These are phyloP conservation scores for Kwoniella shivajii DNA, from an alignment of 1,284 basidiomycete genomes.

Conservation along the genomic window DNA sequence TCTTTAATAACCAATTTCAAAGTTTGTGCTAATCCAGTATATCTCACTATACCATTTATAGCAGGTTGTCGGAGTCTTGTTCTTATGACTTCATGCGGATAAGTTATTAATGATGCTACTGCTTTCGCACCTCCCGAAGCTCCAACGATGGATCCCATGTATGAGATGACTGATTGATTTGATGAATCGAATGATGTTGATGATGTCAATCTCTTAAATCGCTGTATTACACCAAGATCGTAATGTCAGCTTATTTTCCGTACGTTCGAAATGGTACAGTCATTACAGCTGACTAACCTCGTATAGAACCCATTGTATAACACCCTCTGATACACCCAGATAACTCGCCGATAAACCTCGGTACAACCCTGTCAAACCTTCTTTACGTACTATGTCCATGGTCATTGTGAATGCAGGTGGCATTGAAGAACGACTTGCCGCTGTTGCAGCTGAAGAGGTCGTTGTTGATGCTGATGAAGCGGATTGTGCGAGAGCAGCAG, in stretches of 20 bases:
- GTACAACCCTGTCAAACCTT: constrained; percentile 89
- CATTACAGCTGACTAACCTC: constrained; percentile 57
- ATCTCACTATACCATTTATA: constrained; percentile 65
- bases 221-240: constrained; percentile 17
- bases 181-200: constrained; percentile 59
- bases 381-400: constrained; percentile 71
- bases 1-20: constrained; percentile 82
- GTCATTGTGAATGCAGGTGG: constrained; percentile 58
- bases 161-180: constrained; percentile 59
- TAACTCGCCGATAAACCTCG: constrained; percentile 93
- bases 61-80: constrained; percentile 87
- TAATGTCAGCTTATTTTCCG: background rate
- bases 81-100: constrained; percentile 94
- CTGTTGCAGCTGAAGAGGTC: constrained; percentile 16
- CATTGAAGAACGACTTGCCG: constrained; percentile 18
- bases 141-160: constrained; percentile 70
- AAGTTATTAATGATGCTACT: constrained; percentile 89
- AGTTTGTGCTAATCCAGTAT: constrained; percentile 84
- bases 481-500: constrained; percentile 23
- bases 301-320: constrained; percentile 98
- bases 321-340: constrained; percentile 92
- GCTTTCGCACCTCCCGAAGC: constrained; percentile 94
- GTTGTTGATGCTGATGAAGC: constrained; percentile 12
- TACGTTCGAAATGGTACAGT: background rate
- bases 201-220: constrained; percentile 45